Base-by-base conservation (phyloP, 495 filamentous ascomycete species). In the Penicillium robsamsonii region DNA sequence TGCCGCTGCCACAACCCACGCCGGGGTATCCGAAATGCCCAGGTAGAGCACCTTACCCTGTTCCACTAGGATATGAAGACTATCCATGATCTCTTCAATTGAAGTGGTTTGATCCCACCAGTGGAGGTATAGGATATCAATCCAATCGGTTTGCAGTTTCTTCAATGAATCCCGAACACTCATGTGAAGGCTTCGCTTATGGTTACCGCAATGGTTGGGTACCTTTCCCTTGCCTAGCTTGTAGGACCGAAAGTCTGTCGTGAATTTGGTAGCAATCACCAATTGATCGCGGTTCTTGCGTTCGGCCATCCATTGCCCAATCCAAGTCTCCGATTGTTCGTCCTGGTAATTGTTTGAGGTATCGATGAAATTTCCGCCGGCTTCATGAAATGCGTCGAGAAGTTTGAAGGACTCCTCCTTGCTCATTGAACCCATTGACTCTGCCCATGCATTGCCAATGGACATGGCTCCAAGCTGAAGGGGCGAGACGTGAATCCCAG, bases 231-330 rank as follows among this genome's bases (percentile, higher is more conserved):
- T 56, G 42, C 74, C 69, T 29, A 49, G 51, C 52, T 68, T 59
- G 13, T 59, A 65, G 0, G 63, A 20, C n/a, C 57, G 42, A 24
- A 53, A 65, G 11, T 29, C 55, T 18, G 78, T 80, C 11, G 83
- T 85, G 70, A 80, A 92, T 63, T 91, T 92, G 38, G 88, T 91
- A 0, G 87, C 87, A 50, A 92, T 27, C 1, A 63, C 60, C 5
- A 63, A 35, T 13, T 55, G 33, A 31, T 63, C 60, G 12, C 60
- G 48, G 5, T 60, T 50, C 17, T 50, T 37, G 18, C 60, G 60
- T 12, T 42, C 6, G 18, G 53, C 42, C 52, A 60, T 60, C 60
- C 60, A 63, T 37, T 63, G 56, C 5, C 55, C 55, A 15, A 57
- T 30, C 46, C 46, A 50, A 10, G 17, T 15, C 30, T 57, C 55